phyloP scores from a whole-genome alignment of 305 asterid species.

The Rubia occidens region DNA sequence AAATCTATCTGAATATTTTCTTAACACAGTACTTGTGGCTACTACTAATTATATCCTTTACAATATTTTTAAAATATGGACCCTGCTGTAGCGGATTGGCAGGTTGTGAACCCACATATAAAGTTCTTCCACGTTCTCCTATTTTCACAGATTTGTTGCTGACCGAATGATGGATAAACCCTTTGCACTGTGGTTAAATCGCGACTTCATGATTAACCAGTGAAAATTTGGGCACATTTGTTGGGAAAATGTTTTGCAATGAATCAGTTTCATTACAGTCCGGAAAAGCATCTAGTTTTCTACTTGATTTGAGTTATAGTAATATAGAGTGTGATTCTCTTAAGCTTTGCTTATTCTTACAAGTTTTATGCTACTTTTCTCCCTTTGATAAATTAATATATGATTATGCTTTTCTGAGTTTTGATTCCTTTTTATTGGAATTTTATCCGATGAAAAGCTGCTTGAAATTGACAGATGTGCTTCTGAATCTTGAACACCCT shows the following conservation, averaged over 20 bases:
- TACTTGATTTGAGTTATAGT: neutral
- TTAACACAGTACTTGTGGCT: neutral
- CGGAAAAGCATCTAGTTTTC: neutral
- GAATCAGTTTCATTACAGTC: neutral
- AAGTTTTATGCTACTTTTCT: neutral
- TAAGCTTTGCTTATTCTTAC: neutral
- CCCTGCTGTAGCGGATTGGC: neutral
- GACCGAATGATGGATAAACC: neutral
- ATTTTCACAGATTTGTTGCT: neutral
- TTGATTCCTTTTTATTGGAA: neutral
- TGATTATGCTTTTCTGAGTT: conserved; percentile 6
- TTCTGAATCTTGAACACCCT: neutral
- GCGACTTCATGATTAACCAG: neutral
- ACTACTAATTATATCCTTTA: neutral
- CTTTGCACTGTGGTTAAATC: neutral
- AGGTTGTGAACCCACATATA: neutral
- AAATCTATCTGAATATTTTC: neutral
- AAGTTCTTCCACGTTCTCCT: neutral
- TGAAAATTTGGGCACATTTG: neutral
- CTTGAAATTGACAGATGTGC: neutral
- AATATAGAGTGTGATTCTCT: neutral
- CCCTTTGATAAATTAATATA: neutral
- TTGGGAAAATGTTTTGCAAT: neutral
- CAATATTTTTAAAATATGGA: neutral
- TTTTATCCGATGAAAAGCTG: neutral